phyloP scores from a whole-genome alignment of 2,329 filamentous ascomycete genomes.

The Ceratocystis cacaofunesta region DNA sequence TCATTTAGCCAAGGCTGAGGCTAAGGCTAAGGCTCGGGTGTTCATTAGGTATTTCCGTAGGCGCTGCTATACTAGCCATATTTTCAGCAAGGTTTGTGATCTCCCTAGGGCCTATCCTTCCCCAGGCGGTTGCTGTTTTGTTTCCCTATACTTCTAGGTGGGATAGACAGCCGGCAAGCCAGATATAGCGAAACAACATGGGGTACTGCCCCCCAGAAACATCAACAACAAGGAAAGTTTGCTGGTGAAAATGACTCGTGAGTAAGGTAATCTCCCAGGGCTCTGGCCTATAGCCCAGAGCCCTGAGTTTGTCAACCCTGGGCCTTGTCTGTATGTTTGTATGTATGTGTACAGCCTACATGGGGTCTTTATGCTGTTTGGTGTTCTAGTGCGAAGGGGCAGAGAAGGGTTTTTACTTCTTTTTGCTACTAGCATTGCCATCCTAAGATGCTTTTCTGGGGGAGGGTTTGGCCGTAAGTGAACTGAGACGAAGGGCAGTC shows the following conservation, averaged over 20 bases:
- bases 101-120: background rate
- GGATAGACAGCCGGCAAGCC: background rate
- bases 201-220: background rate
- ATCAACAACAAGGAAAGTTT: background rate
- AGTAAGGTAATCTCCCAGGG: background rate
- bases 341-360: background rate
- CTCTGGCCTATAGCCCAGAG: background rate
- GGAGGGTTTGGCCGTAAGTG: background rate
- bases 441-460: background rate
- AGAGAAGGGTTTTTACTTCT: background rate
- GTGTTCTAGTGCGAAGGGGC: background rate
- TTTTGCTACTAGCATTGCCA: background rate
- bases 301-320: too few species aligned
- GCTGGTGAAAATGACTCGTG: background rate
- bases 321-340: too few species aligned
- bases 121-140: background rate
- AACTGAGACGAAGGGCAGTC: background rate
- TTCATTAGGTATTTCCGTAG: background rate
- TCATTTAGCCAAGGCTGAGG: background rate
- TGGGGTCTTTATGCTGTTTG: background rate
- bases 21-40: conserved; percentile 1
- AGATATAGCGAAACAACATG: background rate
- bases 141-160: background rate
- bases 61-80: background rate
- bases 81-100: background rate